Percentiles rank a stretch among this genome's conserved stretches.
These are phyloP conservation scores for Endoconidiophora polonica DNA, from an alignment of 2,329 filamentous ascomycete genomes.

Conservation along the genomic window DNA sequence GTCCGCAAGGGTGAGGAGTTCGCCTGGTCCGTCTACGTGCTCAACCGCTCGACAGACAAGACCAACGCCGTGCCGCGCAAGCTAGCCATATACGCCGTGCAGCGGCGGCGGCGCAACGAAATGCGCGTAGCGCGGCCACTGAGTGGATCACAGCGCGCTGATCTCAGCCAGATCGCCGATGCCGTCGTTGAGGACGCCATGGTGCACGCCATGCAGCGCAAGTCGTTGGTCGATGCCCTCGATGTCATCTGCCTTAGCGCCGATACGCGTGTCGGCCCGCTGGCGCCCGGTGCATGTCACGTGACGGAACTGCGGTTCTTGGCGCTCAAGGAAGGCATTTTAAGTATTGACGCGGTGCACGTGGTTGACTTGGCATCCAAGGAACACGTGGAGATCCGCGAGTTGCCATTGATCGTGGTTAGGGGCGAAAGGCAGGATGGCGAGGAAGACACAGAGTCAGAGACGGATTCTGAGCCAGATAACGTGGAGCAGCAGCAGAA, in stretches of 20 bases:
- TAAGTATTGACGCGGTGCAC: conserved; percentile 54
- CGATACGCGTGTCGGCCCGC: conserved; percentile 55
- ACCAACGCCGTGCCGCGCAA: conserved; percentile 36
- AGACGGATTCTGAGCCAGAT: background rate
- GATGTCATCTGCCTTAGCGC: conserved; percentile 62
- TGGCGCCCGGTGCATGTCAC: conserved; percentile 57
- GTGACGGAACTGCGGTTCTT: conserved; percentile 58
- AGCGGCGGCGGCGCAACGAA: conserved; percentile 45
- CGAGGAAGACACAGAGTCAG: background rate
- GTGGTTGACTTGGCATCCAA: conserved; percentile 58
- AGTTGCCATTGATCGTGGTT: conserved; percentile 53
- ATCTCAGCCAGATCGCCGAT: conserved; percentile 35
- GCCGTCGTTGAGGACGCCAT: conserved; percentile 57
- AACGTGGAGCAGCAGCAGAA: background rate
- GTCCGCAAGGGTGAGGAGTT: conserved; percentile 51
- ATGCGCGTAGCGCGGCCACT: conserved; percentile 34
- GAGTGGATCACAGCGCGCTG: conserved; percentile 28
- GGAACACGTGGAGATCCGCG: conserved; percentile 61
- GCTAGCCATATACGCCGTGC: conserved; percentile 51
- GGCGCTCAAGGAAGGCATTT: conserved; percentile 47
- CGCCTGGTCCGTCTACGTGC: conserved; percentile 56
- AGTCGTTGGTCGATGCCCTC: conserved; percentile 42
- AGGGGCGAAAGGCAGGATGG: conserved; percentile 15
- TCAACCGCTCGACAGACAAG: conserved; percentile 45
- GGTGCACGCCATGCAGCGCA: conserved; percentile 54